These are phyloP conservation scores for Clavispora santaluciae DNA, from an alignment of 805 yeast species.

Conservation along the genomic window DNA sequence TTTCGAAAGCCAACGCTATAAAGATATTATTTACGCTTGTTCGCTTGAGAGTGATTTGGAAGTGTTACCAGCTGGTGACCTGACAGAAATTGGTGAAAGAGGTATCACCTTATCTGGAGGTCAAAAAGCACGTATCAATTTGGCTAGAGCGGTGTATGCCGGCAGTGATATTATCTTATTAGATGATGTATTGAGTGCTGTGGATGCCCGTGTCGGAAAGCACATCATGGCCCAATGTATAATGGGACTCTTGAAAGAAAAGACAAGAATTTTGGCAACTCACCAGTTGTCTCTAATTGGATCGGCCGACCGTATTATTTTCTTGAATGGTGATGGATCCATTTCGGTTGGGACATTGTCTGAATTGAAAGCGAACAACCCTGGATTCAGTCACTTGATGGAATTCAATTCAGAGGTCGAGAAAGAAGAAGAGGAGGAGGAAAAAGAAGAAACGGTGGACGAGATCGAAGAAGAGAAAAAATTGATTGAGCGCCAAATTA, in stretches of 20 bases:
- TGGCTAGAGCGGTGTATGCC: conserved; percentile 77
- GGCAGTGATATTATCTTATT: conserved; percentile 61
- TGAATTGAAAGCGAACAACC: conserved; percentile 42
- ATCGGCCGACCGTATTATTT: conserved; percentile 65
- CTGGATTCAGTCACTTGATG: conserved; percentile 36
- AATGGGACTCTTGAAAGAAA: conserved; percentile 47
- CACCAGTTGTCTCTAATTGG: conserved; percentile 74
- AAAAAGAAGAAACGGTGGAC: conserved; percentile 15
- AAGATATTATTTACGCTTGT: conserved; percentile 57
- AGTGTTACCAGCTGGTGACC: conserved; percentile 68
- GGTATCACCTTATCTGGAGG: conserved; percentile 89
- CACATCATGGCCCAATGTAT: conserved; percentile 71
- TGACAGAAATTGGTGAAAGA: conserved; percentile 78
- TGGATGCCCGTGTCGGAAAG: conserved; percentile 82
- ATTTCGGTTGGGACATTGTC: conserved; percentile 57
- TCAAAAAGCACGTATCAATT: conserved; percentile 74
- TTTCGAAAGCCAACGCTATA: conserved; percentile 47
- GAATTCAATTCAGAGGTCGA: conserved; percentile 26
- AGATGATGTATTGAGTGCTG: conserved; percentile 82
- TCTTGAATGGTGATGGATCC: conserved; percentile 60
- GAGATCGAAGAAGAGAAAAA: conserved; percentile 14
- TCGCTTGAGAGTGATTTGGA: conserved; percentile 62
- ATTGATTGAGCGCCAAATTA: conserved; percentile 6
- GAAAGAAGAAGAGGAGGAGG: conserved; percentile 17
- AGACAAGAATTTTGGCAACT: conserved; percentile 75